Percentiles rank a stretch among this genome's conserved stretches.
Evolutionary conservation across 2,329 filamentous ascomycete genomes (phyloP).

Genomic region (Calonectria fujianensis): DNA sequence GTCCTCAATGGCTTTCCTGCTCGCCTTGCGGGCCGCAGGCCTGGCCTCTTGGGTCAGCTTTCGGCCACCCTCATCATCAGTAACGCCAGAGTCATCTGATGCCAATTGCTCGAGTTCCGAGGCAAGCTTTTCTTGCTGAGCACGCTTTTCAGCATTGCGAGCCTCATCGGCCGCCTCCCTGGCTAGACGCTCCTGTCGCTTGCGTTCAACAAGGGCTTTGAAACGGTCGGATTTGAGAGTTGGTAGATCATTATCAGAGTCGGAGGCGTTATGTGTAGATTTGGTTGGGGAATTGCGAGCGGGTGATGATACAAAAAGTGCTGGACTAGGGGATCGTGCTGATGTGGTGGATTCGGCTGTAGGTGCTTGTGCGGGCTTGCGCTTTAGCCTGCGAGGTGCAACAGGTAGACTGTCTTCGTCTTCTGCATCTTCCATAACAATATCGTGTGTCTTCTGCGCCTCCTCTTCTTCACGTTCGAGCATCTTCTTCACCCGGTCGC

Average conservation of each 20-base stretch:
- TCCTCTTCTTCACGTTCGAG: slow-evolving; percentile 58
- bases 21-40: slow-evolving; percentile 84
- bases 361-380: slow-evolving; percentile 60
- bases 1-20: slow-evolving; percentile 95
- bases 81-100: slow-evolving; percentile 67
- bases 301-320: slow-evolving; percentile 76
- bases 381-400: slow-evolving; percentile 63
- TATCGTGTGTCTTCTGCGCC: slow-evolving; percentile 53
- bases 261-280: slow-evolving; percentile 59
- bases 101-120: slow-evolving; percentile 61
- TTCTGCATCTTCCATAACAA: slow-evolving; percentile 57
- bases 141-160: slow-evolving; percentile 66
- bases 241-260: slow-evolving; percentile 69
- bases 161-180: slow-evolving; percentile 77
- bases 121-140: slow-evolving; percentile 59
- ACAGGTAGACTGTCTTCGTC: slow-evolving; percentile 65
- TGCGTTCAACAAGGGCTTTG: slow-evolving; percentile 82
- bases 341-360: slow-evolving; percentile 50
- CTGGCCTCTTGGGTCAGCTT: slow-evolving; percentile 81
- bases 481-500: slow-evolving; percentile 66
- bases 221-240: slow-evolving; percentile 75
- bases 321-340: slow-evolving; percentile 61
- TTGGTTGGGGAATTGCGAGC: slow-evolving; percentile 58
- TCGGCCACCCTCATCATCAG: slow-evolving; percentile 77
- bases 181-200: slow-evolving; percentile 81